These are phyloP conservation scores for Suillus subalutaceus DNA, from an alignment of 768 basidiomycete genomes.

Conservation along the genomic window DNA sequence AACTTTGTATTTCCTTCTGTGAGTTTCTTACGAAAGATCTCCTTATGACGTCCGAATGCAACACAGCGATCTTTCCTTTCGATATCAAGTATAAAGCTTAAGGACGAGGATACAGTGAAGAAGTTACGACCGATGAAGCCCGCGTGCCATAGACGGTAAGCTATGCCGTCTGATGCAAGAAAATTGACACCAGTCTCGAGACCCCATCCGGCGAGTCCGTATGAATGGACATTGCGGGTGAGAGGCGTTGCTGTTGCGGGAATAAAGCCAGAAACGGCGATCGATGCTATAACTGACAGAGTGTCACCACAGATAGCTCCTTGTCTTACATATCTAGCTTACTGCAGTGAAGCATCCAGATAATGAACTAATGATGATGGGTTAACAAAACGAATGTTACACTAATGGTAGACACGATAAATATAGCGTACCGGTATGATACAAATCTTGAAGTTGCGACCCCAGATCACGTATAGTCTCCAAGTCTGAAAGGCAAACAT, in stretches of 20 bases:
- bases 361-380: slow-evolving; percentile 12
- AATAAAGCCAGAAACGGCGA: slow-evolving; percentile 22
- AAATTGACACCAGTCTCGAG: slow-evolving; percentile 20
- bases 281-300: slow-evolving; percentile 14
- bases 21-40: too few relatives aligned
- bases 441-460: slow-evolving; percentile 15
- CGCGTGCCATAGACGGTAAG: slow-evolving; percentile 17
- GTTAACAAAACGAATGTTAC: neutral
- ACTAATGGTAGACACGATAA: neutral
- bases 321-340: slow-evolving; percentile 1
- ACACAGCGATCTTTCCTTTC: too few relatives aligned
- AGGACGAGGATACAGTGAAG: too few relatives aligned
- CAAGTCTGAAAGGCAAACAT: slow-evolving; percentile 20
- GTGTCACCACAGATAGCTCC: neutral
- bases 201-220: slow-evolving; percentile 18
- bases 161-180: slow-evolving; percentile 20
- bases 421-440: slow-evolving; percentile 20
- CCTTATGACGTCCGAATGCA: too few relatives aligned
- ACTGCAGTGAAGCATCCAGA: slow-evolving; percentile 24
- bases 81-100: too few relatives aligned
- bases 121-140: neutral
- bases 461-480: slow-evolving; percentile 27
- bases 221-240: neutral
- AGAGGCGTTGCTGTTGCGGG: slow-evolving; percentile 12
- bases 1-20: too few relatives aligned